Percentiles rank a stretch among this genome's conserved stretches.
Conservation (phyloP, 73 alveolate species). For the Halteria grandinella region DNA sequence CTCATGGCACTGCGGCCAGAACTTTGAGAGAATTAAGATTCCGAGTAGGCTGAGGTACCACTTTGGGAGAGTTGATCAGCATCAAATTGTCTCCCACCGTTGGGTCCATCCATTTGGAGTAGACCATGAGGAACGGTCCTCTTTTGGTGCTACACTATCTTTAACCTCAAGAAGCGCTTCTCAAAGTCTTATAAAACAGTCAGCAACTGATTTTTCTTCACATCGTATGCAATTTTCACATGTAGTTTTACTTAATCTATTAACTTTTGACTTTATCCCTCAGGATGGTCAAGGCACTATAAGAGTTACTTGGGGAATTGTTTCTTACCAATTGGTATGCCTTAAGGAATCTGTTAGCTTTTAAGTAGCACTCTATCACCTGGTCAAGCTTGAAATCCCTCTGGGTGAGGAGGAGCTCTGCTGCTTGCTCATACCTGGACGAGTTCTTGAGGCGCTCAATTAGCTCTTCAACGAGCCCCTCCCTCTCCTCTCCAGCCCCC, state of each 20-base stretch:
- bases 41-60: constrained; percentile 64
- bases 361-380: constrained; percentile 43
- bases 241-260: constrained; percentile 4
- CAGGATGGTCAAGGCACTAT: too few relatives aligned
- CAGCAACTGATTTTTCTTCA: constrained; percentile 50
- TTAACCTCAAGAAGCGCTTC: constrained; percentile 80
- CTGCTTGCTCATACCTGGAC: constrained; percentile 48
- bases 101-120: constrained; percentile 69
- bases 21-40: constrained; percentile 20
- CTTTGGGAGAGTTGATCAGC: constrained; percentile 78
- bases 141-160: constrained; percentile 86
- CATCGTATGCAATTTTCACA: constrained; percentile 51
- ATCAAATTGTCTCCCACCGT: constrained; percentile 76
- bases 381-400: constrained; percentile 29
- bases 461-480: constrained; percentile 16
- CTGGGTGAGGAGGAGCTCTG: constrained; percentile 19
- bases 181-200: constrained; percentile 41
- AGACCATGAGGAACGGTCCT: constrained; percentile 74
- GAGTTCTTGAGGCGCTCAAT: constrained; percentile 30
- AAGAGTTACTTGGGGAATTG: too few relatives aligned
- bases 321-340: constrained; percentile 46
- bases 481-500: constrained; percentile 20
- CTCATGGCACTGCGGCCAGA: constrained; percentile 73
- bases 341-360: constrained; percentile 31
- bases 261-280: constrained; percentile 24